These are phyloP conservation scores for Hypoxylon sp. DNA, from an alignment of 2,329 filamentous ascomycete genomes.

Conservation along the genomic window DNA sequence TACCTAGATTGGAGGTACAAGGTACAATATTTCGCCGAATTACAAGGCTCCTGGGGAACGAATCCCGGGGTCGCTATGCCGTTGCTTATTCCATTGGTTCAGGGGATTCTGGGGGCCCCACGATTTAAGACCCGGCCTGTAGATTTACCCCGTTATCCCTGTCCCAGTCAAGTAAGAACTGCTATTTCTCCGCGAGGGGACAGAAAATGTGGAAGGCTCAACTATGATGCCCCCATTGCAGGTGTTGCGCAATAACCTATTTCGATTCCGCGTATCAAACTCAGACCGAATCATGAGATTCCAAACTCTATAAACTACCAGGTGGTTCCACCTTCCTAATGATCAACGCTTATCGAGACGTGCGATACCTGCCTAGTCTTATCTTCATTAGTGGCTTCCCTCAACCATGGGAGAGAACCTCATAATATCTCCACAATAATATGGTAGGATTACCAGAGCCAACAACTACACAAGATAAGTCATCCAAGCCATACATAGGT, in stretches of 20 bases:
- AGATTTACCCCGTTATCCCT: conserved; percentile 38
- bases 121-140: conserved; percentile 22
- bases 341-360: neutral
- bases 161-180: conserved; percentile 18
- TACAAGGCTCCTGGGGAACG: conserved; percentile 28
- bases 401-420: neutral
- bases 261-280: neutral
- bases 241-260: conserved; percentile 1
- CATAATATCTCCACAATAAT: too few species aligned
- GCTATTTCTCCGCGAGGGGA: conserved; percentile 29
- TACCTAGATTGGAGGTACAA: conserved; percentile 14
- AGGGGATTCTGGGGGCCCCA: conserved; percentile 30
- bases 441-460: too few species aligned
- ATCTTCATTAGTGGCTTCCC: neutral
- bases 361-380: neutral
- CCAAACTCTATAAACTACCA: neutral
- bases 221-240: neutral
- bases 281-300: neutral
- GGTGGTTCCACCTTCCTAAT: neutral
- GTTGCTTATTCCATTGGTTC: conserved; percentile 29
- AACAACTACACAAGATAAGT: too few species aligned
- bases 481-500: too few species aligned
- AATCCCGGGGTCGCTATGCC: conserved; percentile 33
- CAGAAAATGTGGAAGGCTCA: conserved; percentile 4
- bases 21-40: conserved; percentile 43